Base-by-base conservation (phyloP, 768 basidiomycete species). In the Cystobasidium ongulense region DNA sequence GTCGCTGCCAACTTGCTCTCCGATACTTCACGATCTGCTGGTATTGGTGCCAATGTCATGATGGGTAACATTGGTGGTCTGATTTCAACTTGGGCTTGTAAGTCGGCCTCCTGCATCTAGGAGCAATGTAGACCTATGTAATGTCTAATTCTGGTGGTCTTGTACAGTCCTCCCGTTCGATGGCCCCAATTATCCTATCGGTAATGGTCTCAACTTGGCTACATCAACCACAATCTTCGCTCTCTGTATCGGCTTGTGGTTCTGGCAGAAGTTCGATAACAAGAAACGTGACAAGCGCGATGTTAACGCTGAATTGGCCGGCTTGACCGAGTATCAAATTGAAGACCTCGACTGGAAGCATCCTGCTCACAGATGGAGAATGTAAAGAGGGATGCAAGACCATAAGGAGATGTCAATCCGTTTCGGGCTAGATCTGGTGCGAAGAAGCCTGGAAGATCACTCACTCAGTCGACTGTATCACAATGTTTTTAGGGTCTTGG, bases 341-440 rank as follows among this genome's bases (percentile, higher is more conserved):
- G 38, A 64, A 41, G 63, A 64, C 29, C 63, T 64, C 38, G 63
- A 64, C 38, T 64, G 43, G 38, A 64, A 64, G 63, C 63, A 64
- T 41, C 63, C 63, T 64, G 63, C 63, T 4, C 43, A 39, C 29
- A 35, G 63, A 36, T 64, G 63, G 63, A 64, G 38, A 41, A 59
- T 59, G 57, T 59, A 59, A 59, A 54, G 7, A n/a, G 7, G 7
- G 39, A 7, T 7, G 39, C 39, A 17, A 39, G 39, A 39, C 17
- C 7, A 39, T 17, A 17, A 39, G 17, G 17, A 39, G 39, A 39
- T 7, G 39, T 17, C n/a, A n/a, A n/a, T n/a, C n/a, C n/a, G n/a
- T n/a, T n/a, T n/a, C n/a, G n/a, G n/a, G n/a, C n/a, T n/a, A n/a
- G 39, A 41, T 4, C 21, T 8, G 46, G 8, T 7, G 46, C 8